Base-by-base conservation (phyloP, 805 yeast species). In the Metschnikowia cerradonensis region DNA sequence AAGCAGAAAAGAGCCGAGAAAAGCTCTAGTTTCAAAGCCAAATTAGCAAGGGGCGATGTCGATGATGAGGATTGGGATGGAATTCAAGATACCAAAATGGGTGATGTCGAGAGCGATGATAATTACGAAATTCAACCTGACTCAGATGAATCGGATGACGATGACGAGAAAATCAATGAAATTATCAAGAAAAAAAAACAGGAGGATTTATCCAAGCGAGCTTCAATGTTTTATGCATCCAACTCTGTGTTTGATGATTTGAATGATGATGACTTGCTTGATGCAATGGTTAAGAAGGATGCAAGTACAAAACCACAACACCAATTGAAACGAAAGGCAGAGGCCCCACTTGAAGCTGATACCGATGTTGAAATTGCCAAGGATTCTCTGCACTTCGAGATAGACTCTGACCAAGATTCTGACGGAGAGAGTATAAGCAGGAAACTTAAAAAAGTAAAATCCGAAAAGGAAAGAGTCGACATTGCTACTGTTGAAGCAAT, bases 401-500 rank as follows among this genome's bases (percentile, higher is more conserved):
- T 61, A n/a, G 78, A 72, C 44, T 71, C 75, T 11, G 81, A 75
- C 51, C 66, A 68, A 51, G 82, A 78, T 57, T 75, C 80, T 2
- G 86, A 81, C 33, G 82, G 76, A 47, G 86, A 82, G 26, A 56
- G 55, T 34, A 52, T 62, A 19, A 54, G 62, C 14, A 63, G 66
- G 60, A 48, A 72, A 61, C 52, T 72, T 68, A 55, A 74, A 70
- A 61, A 65, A 63, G 60, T 72, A 45, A 60, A 73, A 65, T 57
- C 71, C 67, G 88, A 86, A 57, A 72, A 80, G 52, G 76, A 81
- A 47, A 86, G 82, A 53, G 83, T 89, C 45, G 96, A 89, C 56
- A 74, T 91, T 53, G 95, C 94, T 17, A 90, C 97, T 1, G 96
- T 87, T 1, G 96, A 90, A 66, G 97, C 97, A 4, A 94, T 94